Base-by-base conservation (phyloP, 2,329 filamentous ascomycete genomes). In the Ophiostoma quercus region DNA sequence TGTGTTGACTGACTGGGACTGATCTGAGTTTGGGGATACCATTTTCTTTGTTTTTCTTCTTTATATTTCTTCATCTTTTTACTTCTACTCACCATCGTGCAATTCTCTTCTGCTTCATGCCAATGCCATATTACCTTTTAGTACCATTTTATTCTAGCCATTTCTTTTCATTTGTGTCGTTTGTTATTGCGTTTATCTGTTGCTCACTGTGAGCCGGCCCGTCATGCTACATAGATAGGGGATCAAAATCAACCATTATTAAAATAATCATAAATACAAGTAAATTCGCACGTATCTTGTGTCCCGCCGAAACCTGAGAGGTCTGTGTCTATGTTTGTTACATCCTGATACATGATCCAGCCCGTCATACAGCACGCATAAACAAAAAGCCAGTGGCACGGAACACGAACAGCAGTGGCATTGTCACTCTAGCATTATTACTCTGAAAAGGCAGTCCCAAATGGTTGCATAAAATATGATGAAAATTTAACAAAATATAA, bases 401-500 rank as follows among this genome's bases (percentile, higher is more conserved):
- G 2, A 7, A 47, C 43, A 47, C 16, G 16, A 47, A 29, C 25
- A 29, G 25, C 25, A 29, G 25, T 29, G 25, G 25, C 25, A 29
- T 29, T 29, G 25, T 29, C 25, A 29, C 25, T 29, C 25, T 29
- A 29, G 25, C 25, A 29, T 29, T 29, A 29, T 29, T 29, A 29
- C 25, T 29, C 25, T 29, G 25, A 29, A 29, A 29, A 29, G 25
- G 25, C 25, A 29, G 25, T 29, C 25, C 25, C 25, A 29, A 29
- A 29, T 29, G 25, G 25, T 29, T 29, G 22, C 8, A 47, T 32
- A 47, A 22, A 37, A 39, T 65, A 22, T 62, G 39, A 51, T 37
- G 63, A 66, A 65, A 41, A 66, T 66, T 14, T 37, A 66, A 66
- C 37, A 47, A 66, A 47, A 66, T 66, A 29, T 29, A 66, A 16